phyloP scores from a whole-genome alignment of 768 basidiomycete genomes.

The Epithele typhae region DNA sequence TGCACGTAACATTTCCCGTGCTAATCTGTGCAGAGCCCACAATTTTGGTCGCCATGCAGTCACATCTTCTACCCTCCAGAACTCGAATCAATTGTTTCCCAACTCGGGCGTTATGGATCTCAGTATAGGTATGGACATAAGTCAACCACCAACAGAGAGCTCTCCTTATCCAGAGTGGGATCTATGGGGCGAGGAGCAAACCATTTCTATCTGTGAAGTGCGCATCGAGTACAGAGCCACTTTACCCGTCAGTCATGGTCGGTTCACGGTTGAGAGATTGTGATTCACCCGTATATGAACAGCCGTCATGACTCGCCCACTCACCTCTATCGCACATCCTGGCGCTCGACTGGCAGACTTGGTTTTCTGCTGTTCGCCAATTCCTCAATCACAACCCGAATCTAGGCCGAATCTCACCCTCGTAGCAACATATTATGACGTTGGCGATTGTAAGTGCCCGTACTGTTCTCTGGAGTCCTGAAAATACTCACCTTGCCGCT shows the following conservation, averaged over 20 bases:
- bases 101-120: constrained; percentile 44
- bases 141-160: constrained; percentile 27
- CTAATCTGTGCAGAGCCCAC: constrained; percentile 41
- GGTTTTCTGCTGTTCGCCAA: constrained; percentile 33
- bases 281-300: neutral
- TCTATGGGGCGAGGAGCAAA: constrained; percentile 53
- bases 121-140: constrained; percentile 31
- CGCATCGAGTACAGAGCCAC: constrained; percentile 44
- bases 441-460: constrained; percentile 51
- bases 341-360: constrained; percentile 38
- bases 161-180: constrained; percentile 39
- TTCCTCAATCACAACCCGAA: neutral
- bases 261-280: constrained; percentile 1
- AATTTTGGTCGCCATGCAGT: constrained; percentile 60
- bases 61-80: constrained; percentile 42
- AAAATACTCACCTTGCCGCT: too few species aligned
- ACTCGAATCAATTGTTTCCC: constrained; percentile 19
- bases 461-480: too few species aligned
- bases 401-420: constrained; percentile 31
- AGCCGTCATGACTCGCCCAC: constrained; percentile 42
- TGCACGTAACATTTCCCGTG: constrained; percentile 1
- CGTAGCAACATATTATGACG: constrained; percentile 51
- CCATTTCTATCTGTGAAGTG: constrained; percentile 59
- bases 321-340: constrained; percentile 40
- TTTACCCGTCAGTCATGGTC: constrained; percentile 36